These are phyloP conservation scores for Anthracocystis setariae DNA, from an alignment of 1,284 basidiomycete genomes.

Conservation along the genomic window DNA sequence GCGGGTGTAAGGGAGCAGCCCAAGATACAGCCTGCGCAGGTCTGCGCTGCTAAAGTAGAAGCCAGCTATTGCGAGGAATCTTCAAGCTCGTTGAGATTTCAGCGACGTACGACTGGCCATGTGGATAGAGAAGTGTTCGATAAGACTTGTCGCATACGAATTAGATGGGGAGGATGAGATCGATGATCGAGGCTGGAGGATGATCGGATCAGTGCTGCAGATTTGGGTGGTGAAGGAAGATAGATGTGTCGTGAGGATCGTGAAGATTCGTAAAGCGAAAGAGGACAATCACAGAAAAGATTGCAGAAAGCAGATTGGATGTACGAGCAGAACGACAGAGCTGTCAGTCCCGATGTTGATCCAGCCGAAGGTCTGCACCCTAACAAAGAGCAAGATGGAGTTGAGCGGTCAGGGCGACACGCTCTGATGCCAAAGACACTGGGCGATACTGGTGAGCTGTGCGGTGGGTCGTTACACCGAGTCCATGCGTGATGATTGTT, in stretches of 20 bases:
- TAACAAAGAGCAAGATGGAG: no score
- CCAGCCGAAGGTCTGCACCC: no score
- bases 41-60: not conserved
- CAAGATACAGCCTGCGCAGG: not conserved
- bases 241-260: conserved; percentile 31
- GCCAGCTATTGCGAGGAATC: not conserved
- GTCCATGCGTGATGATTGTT: no score
- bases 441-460: conserved; percentile 3
- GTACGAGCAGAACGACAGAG: no score
- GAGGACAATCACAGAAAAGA: not conserved
- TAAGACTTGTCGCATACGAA: not conserved
- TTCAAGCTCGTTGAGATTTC: not conserved
- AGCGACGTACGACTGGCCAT: not conserved
- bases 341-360: no score
- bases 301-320: not conserved
- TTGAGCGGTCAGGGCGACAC: no score
- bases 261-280: conserved; percentile 18
- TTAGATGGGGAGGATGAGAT: not conserved
- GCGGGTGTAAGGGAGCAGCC: not conserved
- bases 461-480: not conserved
- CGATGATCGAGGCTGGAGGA: not conserved
- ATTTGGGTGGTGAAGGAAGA: not conserved
- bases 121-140: not conserved
- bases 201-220: not conserved
- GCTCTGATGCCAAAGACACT: not conserved